A percentile compares a stretch with the other conserved stretches of the same genome.
phyloP scores from a whole-genome alignment of 345 rosid genomes.

The Rhodamnia argentea region DNA sequence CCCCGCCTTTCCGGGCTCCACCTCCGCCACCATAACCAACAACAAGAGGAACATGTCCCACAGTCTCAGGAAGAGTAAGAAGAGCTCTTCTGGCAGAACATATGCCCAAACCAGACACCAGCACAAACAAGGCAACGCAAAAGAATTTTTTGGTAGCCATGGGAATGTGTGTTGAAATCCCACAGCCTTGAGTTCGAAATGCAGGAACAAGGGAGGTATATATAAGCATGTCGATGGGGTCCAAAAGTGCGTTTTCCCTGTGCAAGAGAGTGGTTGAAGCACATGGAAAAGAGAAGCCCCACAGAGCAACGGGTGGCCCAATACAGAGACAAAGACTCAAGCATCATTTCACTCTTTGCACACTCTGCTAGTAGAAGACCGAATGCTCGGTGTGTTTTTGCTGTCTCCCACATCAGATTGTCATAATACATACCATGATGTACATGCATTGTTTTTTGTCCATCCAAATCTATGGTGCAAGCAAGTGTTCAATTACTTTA shows the following conservation, averaged over 20 bases:
- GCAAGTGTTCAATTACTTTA: background rate
- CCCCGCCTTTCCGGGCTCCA: conserved; percentile 7
- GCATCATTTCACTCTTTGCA: background rate
- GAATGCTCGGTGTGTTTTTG: conserved; percentile 10
- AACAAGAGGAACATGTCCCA: conserved; percentile 5
- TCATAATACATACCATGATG: background rate
- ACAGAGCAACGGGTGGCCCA: background rate
- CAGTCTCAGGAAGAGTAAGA: conserved; percentile 13
- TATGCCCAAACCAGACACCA: conserved; percentile 17
- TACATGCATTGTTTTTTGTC: background rate
- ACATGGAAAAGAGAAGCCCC: conserved; percentile 8
- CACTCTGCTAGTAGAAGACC: background rate
- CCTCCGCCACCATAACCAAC: conserved; percentile 7
- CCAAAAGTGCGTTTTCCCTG: background rate
- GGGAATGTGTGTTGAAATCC: background rate
- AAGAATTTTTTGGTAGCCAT: conserved; percentile 20
- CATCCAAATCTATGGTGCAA: background rate
- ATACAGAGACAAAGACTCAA: background rate
- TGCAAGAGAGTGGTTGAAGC: background rate
- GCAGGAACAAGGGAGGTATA: conserved; percentile 9
- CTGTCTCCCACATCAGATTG: conserved; percentile 22
- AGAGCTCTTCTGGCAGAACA: conserved; percentile 27
- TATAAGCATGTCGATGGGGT: conserved; percentile 19
- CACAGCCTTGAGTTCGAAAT: background rate
- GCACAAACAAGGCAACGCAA: conserved; percentile 6